Evolutionary conservation across 805 yeast species (phyloP).

Genomic region (Barnettozyma pratensis): DNA sequence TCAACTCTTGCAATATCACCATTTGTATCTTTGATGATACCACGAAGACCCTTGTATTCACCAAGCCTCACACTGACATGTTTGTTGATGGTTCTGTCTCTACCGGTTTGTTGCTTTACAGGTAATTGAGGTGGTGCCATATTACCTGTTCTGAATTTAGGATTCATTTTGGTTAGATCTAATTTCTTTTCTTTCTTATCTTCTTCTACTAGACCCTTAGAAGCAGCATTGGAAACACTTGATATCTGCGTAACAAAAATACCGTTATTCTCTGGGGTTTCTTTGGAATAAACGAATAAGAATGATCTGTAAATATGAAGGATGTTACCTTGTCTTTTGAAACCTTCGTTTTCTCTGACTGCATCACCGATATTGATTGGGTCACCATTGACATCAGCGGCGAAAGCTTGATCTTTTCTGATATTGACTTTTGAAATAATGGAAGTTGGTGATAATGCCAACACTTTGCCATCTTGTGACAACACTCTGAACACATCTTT

Average conservation of each 20-base stretch:
- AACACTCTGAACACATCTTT: slow-evolving; percentile 78
- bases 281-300: slow-evolving; percentile 76
- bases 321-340: slow-evolving; percentile 82
- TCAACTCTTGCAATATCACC: slow-evolving; percentile 91
- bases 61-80: slow-evolving; percentile 89
- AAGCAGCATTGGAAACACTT: slow-evolving; percentile 77
- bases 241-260: slow-evolving; percentile 76
- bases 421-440: slow-evolving; percentile 71
- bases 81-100: slow-evolving; percentile 77
- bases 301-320: slow-evolving; percentile 78
- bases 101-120: slow-evolving; percentile 52
- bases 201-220: slow-evolving; percentile 66
- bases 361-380: slow-evolving; percentile 89
- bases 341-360: slow-evolving; percentile 80
- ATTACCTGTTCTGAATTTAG: slow-evolving; percentile 46
- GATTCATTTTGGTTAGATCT: slow-evolving; percentile 85
- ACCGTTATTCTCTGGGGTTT: slow-evolving; percentile 81
- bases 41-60: slow-evolving; percentile 87
- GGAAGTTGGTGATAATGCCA: slow-evolving; percentile 72
- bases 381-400: slow-evolving; percentile 81
- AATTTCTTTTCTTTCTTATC: slow-evolving; percentile 36
- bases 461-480: slow-evolving; percentile 73
- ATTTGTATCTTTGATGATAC: slow-evolving; percentile 89
- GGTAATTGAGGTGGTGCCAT: slow-evolving; percentile 61
- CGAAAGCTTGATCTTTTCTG: slow-evolving; percentile 64